These are phyloP conservation scores for Vachellia pachyceras DNA, from an alignment of 306 rosid genomes.

Conservation along the genomic window DNA sequence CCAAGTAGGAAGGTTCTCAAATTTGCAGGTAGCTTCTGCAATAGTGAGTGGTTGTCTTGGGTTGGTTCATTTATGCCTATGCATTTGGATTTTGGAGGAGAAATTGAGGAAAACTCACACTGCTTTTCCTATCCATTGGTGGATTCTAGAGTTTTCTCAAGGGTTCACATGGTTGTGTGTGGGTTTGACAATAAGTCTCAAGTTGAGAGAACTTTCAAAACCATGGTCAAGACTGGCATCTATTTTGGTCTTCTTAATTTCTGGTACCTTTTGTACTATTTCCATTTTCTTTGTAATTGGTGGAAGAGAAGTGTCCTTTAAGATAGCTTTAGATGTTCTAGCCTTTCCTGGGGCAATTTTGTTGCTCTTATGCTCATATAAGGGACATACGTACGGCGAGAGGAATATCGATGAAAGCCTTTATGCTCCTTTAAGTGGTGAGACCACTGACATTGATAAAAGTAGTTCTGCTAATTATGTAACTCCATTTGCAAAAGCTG, in stretches of 20 bases:
- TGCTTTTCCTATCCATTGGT: conserved; percentile 63
- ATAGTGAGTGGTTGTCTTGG: conserved; percentile 66
- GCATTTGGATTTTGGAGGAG: conserved; percentile 71
- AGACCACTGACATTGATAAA: conserved; percentile 41
- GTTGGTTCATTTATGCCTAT: conserved; percentile 55
- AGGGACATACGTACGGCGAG: conserved; percentile 36
- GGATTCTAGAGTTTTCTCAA: conserved; percentile 65
- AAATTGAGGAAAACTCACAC: conserved; percentile 54
- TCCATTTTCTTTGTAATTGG: conserved; percentile 54
- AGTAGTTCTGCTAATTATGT: conserved; percentile 37
- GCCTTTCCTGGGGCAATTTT: conserved; percentile 69
- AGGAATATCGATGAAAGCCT: conserved; percentile 50
- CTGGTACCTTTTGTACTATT: conserved; percentile 47
- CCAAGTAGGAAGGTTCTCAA: conserved; percentile 45
- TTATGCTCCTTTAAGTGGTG: conserved; percentile 67
- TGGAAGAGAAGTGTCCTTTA: conserved; percentile 41
- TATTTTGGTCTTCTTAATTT: conserved; percentile 51
- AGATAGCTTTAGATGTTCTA: conserved; percentile 62
- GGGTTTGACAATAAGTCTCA: conserved; percentile 54
- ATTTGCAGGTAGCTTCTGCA: conserved; percentile 60
- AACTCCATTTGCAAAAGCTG: conserved; percentile 68
- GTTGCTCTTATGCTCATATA: conserved; percentile 59
- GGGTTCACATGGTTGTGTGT: conserved; percentile 78
- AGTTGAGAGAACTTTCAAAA: conserved; percentile 54
- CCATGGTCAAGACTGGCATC: conserved; percentile 50